Evolutionary conservation across 1,139 yeast species (phyloP).

Genomic region (Saccharomycopsis phalli): DNA sequence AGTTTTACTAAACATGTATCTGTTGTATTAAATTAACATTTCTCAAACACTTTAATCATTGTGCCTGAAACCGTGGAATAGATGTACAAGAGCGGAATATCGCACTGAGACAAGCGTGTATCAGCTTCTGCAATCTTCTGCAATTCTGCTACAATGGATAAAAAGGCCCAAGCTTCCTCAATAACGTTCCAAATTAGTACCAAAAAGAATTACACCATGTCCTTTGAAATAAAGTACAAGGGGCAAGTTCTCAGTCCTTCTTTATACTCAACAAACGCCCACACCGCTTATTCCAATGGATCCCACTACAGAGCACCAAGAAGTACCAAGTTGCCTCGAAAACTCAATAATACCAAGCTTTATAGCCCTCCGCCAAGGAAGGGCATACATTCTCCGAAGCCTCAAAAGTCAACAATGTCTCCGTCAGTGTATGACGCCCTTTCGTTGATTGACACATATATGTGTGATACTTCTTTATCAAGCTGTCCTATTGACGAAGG

Average conservation of each 20-base stretch:
- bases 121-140: no score
- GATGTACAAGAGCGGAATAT: no score
- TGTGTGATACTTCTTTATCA: conserved; percentile 10
- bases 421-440: conserved; percentile 14
- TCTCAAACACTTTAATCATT: no score
- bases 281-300: background rate
- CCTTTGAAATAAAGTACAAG: background rate
- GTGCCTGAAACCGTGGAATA: no score
- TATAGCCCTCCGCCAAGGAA: background rate
- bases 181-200: background rate
- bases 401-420: conserved; percentile 1
- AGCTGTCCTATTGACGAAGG: conserved; percentile 8
- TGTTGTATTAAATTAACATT: no score
- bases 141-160: no score
- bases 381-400: background rate
- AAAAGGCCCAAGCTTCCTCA: no score
- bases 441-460: conserved; percentile 16
- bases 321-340: background rate
- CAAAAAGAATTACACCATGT: conserved; percentile 1
- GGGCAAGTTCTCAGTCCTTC: background rate
- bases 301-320: background rate
- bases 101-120: no score
- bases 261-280: background rate
- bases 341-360: no score
- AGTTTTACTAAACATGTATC: no score